Base-by-base conservation (phyloP, 2,329 filamentous ascomycete genomes). In the Pyricularia pennisetigena region DNA sequence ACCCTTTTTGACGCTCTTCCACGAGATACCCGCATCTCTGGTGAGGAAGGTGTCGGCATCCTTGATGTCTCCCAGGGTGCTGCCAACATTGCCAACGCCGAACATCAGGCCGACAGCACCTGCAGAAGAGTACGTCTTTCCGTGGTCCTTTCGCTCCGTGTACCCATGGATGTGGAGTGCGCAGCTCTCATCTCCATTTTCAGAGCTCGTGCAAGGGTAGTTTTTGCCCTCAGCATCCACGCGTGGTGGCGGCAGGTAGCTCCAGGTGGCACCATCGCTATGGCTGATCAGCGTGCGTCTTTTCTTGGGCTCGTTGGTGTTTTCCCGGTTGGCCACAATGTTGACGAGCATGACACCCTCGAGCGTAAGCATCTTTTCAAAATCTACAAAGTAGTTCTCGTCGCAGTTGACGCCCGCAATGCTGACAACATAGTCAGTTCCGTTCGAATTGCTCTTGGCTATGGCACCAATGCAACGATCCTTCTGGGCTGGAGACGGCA, bases 401-500 rank as follows among this genome's bases (percentile, higher is more conserved):
- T 97, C 88, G 72, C 92, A 87, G 78, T 98, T 97, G 75, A 98
- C 93, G 24, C 87, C 87, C 65, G 86, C 82, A 28, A 95, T 83
- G 77, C 92, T 96, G 71, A 97, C 82, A 14, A 97, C 92, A 74
- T 97, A 99, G 1, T 91, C 95, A 0, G 95, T 99, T 68, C 95
- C 95, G 75, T 99, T 98, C 74, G 93, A 97, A 81, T 99, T 99
- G 75, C 93, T 97, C 86, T 98, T 99, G 79, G 99, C 88, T 73
- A 99, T 92, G 28, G 90, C 90, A 54, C 95, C 95, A 73, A 91
- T 93, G 69, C 90, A 86, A 66, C 85, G 86, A 23, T 87, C 89
- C 66, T 82, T 76, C 3, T 82, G 81, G 59, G 84, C 85, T 73
- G 91, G 90, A 59, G 92, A 92, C 0, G 91, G 93, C 64, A 98